Evolutionary conservation across 345 rosid species (phyloP), one percentile per base, ranked within the genome.

Genomic region (Microthlaspi erraticum): DNA sequence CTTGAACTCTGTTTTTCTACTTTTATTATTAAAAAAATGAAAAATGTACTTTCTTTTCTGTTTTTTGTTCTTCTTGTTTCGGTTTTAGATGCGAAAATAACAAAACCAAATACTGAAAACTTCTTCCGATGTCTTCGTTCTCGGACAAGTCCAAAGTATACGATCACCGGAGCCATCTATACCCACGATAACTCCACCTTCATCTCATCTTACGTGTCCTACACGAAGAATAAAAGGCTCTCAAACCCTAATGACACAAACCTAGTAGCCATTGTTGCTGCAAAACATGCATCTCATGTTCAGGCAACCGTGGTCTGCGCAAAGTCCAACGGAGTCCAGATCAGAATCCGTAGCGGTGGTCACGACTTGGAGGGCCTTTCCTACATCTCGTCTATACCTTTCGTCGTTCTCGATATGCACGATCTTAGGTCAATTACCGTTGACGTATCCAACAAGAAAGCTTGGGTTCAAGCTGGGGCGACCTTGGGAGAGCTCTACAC

Each of bases 381-480:
- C 0, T 64, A 70, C 18, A 43, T 49, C 9, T 70, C 79, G 0
- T 11, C 23, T 13, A 14, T 63, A 8, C 75, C 75, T 0, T 76
- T 76, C 26, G 33, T 81, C 3, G 8, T 86, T 44, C 71, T 86
- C 8, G 88, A 86, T 43, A 73, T 86, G 38, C 67, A 54, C 11
- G 56, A 51, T 46, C 78, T 86, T 17, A 75, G 86, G 12, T 66
- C 78, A 7, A 50, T 86, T 1, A 38, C 63, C 29, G 66, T 84
- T 8, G 78, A 86, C 66, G 34, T 78, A 4, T 9, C 51, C 0
- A 50, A 38, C 26, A 64, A 67, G 41, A 72, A 77, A 18, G 82
- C 85, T 1, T 81, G 88, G 86, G 82, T 79, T 32, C 80, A 84
- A 19, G 73, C 84, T 1, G 90, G 90, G 0, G 86, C 88, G 10